phyloP scores from a whole-genome alignment of 2,329 filamentous ascomycete genomes.

The Graphilbum ipis-grandicollis region DNA sequence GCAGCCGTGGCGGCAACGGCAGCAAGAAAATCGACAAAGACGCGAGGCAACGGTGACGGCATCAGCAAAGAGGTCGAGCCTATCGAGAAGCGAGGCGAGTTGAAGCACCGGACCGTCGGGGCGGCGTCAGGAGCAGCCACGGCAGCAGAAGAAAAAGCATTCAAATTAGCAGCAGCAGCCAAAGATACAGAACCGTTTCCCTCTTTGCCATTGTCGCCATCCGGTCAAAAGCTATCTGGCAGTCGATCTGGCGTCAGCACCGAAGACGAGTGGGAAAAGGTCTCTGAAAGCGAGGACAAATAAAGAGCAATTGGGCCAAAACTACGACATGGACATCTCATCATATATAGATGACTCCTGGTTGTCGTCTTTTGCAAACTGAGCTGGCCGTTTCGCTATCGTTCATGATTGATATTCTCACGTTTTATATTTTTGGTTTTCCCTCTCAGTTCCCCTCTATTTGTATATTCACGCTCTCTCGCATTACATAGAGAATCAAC shows the following conservation, averaged over 20 bases:
- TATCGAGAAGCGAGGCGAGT: conserved; percentile 22
- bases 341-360: neutral
- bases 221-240: conserved; percentile 14
- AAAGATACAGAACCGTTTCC: neutral
- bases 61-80: conserved; percentile 23
- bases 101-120: conserved; percentile 26
- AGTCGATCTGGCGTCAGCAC: conserved; percentile 51
- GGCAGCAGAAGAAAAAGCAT: neutral
- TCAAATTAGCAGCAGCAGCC: neutral
- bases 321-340: too few relatives aligned
- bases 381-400: too few relatives aligned
- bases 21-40: too few relatives aligned
- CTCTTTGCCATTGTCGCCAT: neutral
- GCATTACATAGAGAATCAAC: too few relatives aligned
- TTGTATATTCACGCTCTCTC: too few relatives aligned
- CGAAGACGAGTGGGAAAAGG: conserved; percentile 96
- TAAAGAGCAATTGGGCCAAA: neutral
- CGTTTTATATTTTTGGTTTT: too few relatives aligned
- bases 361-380: neutral
- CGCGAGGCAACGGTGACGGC: too few relatives aligned
- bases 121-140: neutral
- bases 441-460: too few relatives aligned
- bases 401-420: too few relatives aligned
- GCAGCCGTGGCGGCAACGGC: too few relatives aligned
- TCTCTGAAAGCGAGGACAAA: conserved; percentile 50